Evolutionary conservation across 192 early-diverging fungal species (phyloP), one percentile per base, ranked within the genome.

Genomic region (Lunasporangiospora selenospora): DNA sequence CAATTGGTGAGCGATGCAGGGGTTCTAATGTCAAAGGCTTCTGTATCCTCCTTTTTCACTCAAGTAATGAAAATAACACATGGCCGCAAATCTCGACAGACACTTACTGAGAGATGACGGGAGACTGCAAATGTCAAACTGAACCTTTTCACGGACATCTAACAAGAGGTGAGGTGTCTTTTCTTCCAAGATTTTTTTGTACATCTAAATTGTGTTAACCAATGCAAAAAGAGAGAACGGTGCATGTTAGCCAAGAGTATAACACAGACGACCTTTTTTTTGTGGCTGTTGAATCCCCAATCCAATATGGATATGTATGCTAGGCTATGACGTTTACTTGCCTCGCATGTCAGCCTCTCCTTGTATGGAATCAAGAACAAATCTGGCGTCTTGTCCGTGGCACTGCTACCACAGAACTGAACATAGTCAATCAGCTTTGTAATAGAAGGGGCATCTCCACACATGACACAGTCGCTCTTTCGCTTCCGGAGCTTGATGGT

Each of bases 351-450:
- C 12, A 80, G 18, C n/a, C 64, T 34, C 31, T 66, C 64, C 2
- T 62, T n/a, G 30, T 66, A 53, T 10, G 46, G 48, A 16, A 65
- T 52, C 39, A 58, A 32, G 26, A 67, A 39, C 19, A 53, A 23
- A 43, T 62, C 41, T 10, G 60, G 67, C 12, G 87, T 87, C 67
- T 92, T 90, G 75, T 96, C 93, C 27, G 81, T 82, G 3, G 91
- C 85, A n/a, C 80, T 83, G 7, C 86, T 65, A 16, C 92, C 92
- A 78, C 97, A 99, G 50, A 97, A 97, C 18, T 89, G 86, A 18
- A 89, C 90, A 78, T 99, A 99, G 58, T 99, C 94, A n/a, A 90
- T 89, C 16, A 96, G 78, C 59, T 87, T 64, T 0, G 80, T 91
- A 24, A 98, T 86, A 0, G 87, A 90, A 5, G 97, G 94, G 0